A percentile compares a stretch with the other conserved stretches of the same genome.
phyloP scores from a whole-genome alignment of 805 yeast genomes.

The Metschnikowia santaceciliae region DNA sequence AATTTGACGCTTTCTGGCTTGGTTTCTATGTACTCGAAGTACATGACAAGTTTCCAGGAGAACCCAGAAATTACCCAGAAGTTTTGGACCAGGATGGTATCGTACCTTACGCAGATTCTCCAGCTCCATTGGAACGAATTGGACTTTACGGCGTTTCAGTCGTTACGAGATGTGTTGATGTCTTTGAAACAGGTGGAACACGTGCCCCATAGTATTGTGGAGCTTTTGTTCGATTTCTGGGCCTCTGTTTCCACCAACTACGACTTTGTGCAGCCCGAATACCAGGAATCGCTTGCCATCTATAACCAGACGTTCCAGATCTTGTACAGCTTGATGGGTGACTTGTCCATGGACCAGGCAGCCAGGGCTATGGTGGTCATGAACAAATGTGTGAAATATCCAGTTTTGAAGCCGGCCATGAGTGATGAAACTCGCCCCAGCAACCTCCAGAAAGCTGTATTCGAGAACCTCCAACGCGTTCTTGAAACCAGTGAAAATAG shows the following conservation, averaged over 20 bases:
- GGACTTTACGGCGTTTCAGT: constrained; percentile 52
- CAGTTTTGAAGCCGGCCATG: constrained; percentile 57
- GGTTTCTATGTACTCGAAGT: constrained; percentile 55
- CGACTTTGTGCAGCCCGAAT: constrained; percentile 41
- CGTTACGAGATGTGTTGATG: constrained; percentile 46
- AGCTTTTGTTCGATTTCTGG: constrained; percentile 51
- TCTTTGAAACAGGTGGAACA: constrained; percentile 20
- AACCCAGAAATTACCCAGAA: constrained; percentile 15
- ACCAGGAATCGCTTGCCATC: constrained; percentile 59
- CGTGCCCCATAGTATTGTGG: constrained; percentile 23
- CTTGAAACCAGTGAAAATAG: constrained; percentile 22
- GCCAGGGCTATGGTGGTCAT: constrained; percentile 54
- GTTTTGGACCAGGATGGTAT: constrained; percentile 58
- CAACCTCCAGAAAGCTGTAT: constrained; percentile 56
- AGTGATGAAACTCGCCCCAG: constrained; percentile 53
- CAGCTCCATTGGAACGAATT: constrained; percentile 46
- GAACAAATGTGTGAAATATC: constrained; percentile 66
- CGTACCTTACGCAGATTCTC: constrained; percentile 41
- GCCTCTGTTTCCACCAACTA: constrained; percentile 34
- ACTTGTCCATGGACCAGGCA: constrained; percentile 34
- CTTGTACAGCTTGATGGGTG: constrained; percentile 39
- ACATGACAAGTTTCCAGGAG: constrained; percentile 36
- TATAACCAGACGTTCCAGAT: constrained; percentile 51
- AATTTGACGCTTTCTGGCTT: constrained; percentile 62
- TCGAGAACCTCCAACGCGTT: constrained; percentile 40